phyloP scores from a whole-genome alignment of 148 eudicot genomes.

The Persicaria maculosa region DNA sequence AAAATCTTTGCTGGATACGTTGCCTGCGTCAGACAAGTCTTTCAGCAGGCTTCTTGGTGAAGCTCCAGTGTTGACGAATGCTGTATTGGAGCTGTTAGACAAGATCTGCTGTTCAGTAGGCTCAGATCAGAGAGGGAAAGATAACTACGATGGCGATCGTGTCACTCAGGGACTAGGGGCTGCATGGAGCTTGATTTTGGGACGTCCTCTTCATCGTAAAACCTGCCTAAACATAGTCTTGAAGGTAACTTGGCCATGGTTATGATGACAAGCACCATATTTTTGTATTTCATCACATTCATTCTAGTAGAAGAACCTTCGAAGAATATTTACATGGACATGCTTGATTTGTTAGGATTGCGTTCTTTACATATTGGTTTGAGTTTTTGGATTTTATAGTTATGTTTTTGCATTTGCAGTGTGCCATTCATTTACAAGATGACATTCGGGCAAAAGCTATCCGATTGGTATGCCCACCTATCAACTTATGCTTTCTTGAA shows the following conservation, averaged over 20 bases:
- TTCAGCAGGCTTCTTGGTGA: conserved; percentile 91
- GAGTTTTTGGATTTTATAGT: background rate
- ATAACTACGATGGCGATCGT: conserved; percentile 74
- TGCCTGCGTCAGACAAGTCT: conserved; percentile 88
- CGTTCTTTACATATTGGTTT: background rate
- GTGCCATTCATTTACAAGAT: conserved; percentile 78
- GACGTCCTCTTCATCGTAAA: conserved; percentile 64
- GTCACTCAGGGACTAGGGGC: conserved; percentile 96
- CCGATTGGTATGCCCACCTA: conserved; percentile 59
- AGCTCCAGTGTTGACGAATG: conserved; percentile 70
- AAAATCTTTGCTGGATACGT: conserved; percentile 61
- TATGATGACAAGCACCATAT: conserved; percentile 13
- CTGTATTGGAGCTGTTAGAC: conserved; percentile 57
- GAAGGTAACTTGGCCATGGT: conserved; percentile 46
- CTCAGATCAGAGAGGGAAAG: conserved; percentile 32
- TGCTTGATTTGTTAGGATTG: conserved; percentile 5
- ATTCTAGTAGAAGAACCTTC: background rate
- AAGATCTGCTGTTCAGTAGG: conserved; percentile 55
- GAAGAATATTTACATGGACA: background rate
- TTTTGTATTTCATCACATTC: background rate
- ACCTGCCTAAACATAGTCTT: conserved; percentile 77
- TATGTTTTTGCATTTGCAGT: conserved; percentile 43
- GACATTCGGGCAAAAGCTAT: conserved; percentile 89
- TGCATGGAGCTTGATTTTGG: conserved; percentile 84
- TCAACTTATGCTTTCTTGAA: conserved; percentile 6